These are phyloP conservation scores for Cladosporium phlei DNA, from an alignment of 2,329 filamentous ascomycete species.

Conservation along the genomic window DNA sequence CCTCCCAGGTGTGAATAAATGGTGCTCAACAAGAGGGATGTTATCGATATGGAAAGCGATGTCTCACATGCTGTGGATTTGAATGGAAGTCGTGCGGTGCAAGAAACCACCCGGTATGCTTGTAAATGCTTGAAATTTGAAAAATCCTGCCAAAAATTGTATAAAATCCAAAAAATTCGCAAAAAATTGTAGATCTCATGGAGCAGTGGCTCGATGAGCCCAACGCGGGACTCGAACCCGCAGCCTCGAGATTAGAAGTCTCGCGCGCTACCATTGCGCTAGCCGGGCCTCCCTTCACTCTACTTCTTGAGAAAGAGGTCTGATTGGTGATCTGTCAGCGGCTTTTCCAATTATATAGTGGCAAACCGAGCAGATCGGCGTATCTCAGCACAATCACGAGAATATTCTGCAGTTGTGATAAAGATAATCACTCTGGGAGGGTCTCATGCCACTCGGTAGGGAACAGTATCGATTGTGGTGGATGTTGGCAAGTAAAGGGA, in stretches of 20 bases:
- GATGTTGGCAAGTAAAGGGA: too few relatives aligned
- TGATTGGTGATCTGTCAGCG: too few relatives aligned
- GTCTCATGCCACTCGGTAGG: too few relatives aligned
- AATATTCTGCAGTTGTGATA: too few relatives aligned
- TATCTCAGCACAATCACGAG: too few relatives aligned
- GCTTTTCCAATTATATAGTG: too few relatives aligned
- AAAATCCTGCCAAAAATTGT: neutral
- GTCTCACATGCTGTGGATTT: too few relatives aligned
- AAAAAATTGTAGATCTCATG: neutral
- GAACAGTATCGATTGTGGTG: too few relatives aligned
- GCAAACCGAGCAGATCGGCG: too few relatives aligned
- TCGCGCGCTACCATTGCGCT: constrained; percentile 24
- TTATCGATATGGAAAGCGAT: neutral
- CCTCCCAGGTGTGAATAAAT: too few relatives aligned
- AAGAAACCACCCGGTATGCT: neutral
- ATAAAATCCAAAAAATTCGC: neutral
- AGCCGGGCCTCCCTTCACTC: neutral
- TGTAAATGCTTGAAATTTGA: neutral
- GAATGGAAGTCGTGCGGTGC: neutral
- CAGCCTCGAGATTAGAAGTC: constrained; percentile 24
- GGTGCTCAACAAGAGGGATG: neutral
- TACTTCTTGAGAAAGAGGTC: too few relatives aligned
- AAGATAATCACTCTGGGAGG: too few relatives aligned
- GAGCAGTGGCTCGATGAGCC: neutral
- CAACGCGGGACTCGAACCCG: constrained; percentile 16